Base-by-base conservation (phyloP, 2,329 filamentous ascomycete species). In the Plenodomus lindquistii region DNA sequence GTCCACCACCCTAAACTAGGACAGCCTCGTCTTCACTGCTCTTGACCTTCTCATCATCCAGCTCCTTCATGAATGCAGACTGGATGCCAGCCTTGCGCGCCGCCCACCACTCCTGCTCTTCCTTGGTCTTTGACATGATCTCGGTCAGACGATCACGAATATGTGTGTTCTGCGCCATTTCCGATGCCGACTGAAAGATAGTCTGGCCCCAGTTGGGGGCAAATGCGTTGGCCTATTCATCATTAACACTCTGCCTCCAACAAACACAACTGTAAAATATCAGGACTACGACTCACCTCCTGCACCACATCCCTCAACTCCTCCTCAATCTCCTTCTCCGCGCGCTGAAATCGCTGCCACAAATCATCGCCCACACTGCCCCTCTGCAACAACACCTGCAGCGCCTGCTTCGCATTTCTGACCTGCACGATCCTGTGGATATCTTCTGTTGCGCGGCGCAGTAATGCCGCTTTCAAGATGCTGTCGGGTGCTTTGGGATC, bases 171-270 rank as follows among this genome's bases (percentile, higher is more conserved):
- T 91, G 87, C 50, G 88, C 85, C 75, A 99, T 97, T 75, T 99
- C 94, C 74, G 96, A 96, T 46, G 94, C 94, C 38, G 89, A 92
- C 74, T 99, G 94, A 82, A 99, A 99, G 72, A 99, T 97, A 47
- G 84, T 85, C 69, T 94, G 87, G 53, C 94, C 94, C 94, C 94
- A 99, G 72, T 87, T 87, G 40, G 89, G 87, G 1, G 85, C 81
- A 56, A 97, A 88, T 17, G 89, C 91, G 71, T 97, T 97, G 64
- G 95, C 94, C 91, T 97, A 59, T 31, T 35, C 18, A 45, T 17
- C 47, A 48, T 52, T 46, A 57, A 44, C 31, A 31, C 4, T 11
- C 6, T 31, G 27, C 27, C n/a, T n/a, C n/a, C n/a, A n/a, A 15
- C 27, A 31, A 4, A 15, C 27, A 31, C n/a, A 18, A n/a, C 6